Evolutionary conservation across 805 yeast genomes (phyloP).

Genomic region (Lipomyces sp.): DNA sequence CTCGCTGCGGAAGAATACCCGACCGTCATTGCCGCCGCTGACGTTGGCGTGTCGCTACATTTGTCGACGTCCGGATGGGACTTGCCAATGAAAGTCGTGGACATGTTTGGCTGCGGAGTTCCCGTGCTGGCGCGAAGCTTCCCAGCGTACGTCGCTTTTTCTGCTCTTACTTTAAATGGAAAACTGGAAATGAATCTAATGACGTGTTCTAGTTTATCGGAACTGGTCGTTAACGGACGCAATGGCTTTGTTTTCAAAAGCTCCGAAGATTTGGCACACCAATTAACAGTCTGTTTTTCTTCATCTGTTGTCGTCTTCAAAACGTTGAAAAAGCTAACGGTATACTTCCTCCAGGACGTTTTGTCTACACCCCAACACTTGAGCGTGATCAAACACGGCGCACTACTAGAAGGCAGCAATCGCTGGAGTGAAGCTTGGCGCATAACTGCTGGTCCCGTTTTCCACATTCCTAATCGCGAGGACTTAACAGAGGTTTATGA

Average conservation of each 20-base stretch:
- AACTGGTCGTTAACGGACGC: slow-evolving; percentile 61
- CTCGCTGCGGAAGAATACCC: slow-evolving; percentile 77
- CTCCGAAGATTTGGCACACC: slow-evolving; percentile 45
- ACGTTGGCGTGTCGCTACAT: slow-evolving; percentile 86
- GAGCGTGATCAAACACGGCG: slow-evolving; percentile 58
- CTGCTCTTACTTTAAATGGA: background rate
- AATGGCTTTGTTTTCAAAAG: slow-evolving; percentile 65
- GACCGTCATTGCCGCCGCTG: slow-evolving; percentile 66
- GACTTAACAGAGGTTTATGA: slow-evolving; percentile 21
- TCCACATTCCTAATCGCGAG: slow-evolving; percentile 30
- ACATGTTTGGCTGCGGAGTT: slow-evolving; percentile 91
- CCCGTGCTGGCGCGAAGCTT: slow-evolving; percentile 82
- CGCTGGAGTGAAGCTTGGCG: slow-evolving; percentile 83
- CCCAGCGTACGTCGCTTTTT: slow-evolving; percentile 47
- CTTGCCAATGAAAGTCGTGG: slow-evolving; percentile 95
- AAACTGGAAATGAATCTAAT: background rate
- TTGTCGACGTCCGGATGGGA: slow-evolving; percentile 90
- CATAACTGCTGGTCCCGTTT: slow-evolving; percentile 44
- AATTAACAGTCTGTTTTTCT: slow-evolving; percentile 1
- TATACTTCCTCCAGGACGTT: slow-evolving; percentile 24
- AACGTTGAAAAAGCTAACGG: too few relatives aligned
- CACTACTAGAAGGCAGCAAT: slow-evolving; percentile 59
- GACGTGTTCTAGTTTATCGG: slow-evolving; percentile 45
- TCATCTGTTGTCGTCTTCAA: too few relatives aligned
- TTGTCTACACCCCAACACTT: slow-evolving; percentile 37